Percentiles rank a stretch among this genome's conserved stretches.
Conservation (phyloP, 306 rosid species). For the Oemleria cerasiformis region DNA sequence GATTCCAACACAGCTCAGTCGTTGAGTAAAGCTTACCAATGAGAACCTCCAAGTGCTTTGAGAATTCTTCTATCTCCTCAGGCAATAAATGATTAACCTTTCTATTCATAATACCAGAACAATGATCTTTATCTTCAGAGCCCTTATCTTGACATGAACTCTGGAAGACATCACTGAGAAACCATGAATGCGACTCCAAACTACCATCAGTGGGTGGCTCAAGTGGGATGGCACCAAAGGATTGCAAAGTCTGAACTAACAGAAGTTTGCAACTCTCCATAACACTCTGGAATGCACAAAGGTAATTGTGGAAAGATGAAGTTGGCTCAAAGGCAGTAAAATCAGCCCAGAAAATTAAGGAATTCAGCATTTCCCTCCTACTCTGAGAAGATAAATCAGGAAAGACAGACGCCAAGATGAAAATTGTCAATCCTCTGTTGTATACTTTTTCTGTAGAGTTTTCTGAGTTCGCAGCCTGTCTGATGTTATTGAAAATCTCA, state of each 20-base stretch:
- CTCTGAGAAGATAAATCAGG: constrained; percentile 66
- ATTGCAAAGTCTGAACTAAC: constrained; percentile 47
- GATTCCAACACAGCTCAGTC: constrained; percentile 73
- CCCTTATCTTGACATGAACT: constrained; percentile 29
- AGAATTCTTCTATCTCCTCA: constrained; percentile 64
- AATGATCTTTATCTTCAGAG: constrained; percentile 28
- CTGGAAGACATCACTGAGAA: constrained; percentile 50
- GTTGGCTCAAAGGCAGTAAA: constrained; percentile 71
- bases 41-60: constrained; percentile 58
- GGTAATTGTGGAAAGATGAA: constrained; percentile 66
- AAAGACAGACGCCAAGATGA: constrained; percentile 75
- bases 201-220: constrained; percentile 38
- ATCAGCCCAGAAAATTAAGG: constrained; percentile 53
- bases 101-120: constrained; percentile 28
- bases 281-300: constrained; percentile 74
- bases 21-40: constrained; percentile 59
- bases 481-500: constrained; percentile 59
- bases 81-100: constrained; percentile 31
- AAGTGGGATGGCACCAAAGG: constrained; percentile 57
- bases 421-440: constrained; percentile 68
- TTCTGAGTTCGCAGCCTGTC: constrained; percentile 36
- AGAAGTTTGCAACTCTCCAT: constrained; percentile 65
- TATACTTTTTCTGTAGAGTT: constrained; percentile 40
- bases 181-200: constrained; percentile 46
- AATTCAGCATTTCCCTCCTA: constrained; percentile 70